These are phyloP conservation scores for Cryoendolithus antarcticus DNA, from an alignment of 2,329 filamentous ascomycete genomes.

Conservation along the genomic window DNA sequence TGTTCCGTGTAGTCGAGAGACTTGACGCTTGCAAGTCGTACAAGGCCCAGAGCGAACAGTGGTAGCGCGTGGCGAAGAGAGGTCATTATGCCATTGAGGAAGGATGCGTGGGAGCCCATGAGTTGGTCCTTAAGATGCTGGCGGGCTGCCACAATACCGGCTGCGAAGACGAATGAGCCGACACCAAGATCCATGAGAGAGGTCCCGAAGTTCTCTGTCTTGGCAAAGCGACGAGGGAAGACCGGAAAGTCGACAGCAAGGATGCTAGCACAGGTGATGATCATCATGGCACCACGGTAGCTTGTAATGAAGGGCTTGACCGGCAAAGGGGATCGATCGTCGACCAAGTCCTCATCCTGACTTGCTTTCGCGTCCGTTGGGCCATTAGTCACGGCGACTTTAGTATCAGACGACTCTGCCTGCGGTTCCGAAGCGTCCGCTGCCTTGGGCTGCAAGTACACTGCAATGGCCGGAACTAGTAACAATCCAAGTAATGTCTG, in stretches of 20 bases:
- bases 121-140: constrained; percentile 55
- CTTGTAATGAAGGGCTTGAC: constrained; percentile 85
- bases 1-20: constrained; percentile 93
- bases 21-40: constrained; percentile 81
- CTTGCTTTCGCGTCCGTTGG: too few species aligned
- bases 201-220: constrained; percentile 98
- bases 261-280: constrained; percentile 79
- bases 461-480: constrained; percentile 50
- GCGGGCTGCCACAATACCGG: constrained; percentile 78
- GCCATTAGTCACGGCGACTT: too few species aligned
- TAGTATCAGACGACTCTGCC: too few species aligned
- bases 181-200: constrained; percentile 98
- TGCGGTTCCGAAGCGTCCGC: constrained; percentile 1
- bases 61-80: constrained; percentile 74
- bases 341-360: too few species aligned
- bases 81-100: constrained; percentile 47
- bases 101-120: constrained; percentile 30
- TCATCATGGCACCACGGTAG: constrained; percentile 84
- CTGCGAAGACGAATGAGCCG: constrained; percentile 92
- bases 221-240: constrained; percentile 89
- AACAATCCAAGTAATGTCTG: constrained; percentile 64
- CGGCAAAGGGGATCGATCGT: constrained; percentile 44
- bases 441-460: constrained; percentile 31
- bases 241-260: constrained; percentile 95
- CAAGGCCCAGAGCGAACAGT: constrained; percentile 63